Conservation (phyloP, 306 rosid genomes). For the Abrus pulchellus region DNA sequence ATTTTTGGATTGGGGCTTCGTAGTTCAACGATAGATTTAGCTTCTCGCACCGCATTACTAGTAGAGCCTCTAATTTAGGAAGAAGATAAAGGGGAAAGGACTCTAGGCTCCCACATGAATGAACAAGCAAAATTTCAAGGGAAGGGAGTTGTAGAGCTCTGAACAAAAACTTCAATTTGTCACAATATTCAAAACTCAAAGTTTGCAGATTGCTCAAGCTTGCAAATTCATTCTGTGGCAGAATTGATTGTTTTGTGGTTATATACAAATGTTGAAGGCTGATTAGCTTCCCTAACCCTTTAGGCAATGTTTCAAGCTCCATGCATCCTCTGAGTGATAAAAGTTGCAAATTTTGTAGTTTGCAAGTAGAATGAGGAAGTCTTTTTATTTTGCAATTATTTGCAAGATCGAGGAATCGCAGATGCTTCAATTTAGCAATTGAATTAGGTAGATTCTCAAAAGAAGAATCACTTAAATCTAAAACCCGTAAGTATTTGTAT, state of each 20-base stretch:
- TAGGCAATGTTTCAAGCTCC: neutral
- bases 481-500: neutral
- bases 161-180: constrained; percentile 2
- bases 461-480: neutral
- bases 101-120: neutral
- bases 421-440: neutral
- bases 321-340: neutral
- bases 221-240: neutral
- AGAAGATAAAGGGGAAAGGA: neutral
- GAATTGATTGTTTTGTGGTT: constrained; percentile 25
- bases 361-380: neutral
- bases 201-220: constrained; percentile 5
- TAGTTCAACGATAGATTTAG: neutral
- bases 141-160: neutral
- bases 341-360: constrained; percentile 23
- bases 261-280: constrained; percentile 11
- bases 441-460: neutral
- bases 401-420: neutral
- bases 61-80: constrained; percentile 8
- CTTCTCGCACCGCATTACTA: neutral
- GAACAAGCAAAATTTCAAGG: neutral
- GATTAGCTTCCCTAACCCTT: constrained; percentile 4
- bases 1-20: neutral
- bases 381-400: neutral
- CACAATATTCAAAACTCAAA: constrained; percentile 4